phyloP scores from a whole-genome alignment of 768 basidiomycete genomes.

The Lentinula edodes region DNA sequence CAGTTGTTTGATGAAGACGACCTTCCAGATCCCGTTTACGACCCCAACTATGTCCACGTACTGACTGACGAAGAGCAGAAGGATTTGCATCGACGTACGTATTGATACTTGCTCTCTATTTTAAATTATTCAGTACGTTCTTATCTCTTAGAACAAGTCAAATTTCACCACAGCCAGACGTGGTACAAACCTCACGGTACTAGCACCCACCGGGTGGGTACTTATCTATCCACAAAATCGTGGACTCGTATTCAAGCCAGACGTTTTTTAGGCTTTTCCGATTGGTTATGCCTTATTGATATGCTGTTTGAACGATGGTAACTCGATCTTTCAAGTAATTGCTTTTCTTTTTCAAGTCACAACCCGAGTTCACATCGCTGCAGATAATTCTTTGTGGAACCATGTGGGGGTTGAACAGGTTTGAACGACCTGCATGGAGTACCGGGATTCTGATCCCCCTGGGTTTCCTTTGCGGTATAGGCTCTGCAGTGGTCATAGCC shows the following conservation, averaged over 20 bases:
- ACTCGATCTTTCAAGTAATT: slow-evolving; percentile 73
- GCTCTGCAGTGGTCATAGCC: slow-evolving; percentile 70
- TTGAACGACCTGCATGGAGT: slow-evolving; percentile 63
- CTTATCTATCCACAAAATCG: background rate
- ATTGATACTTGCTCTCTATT: background rate
- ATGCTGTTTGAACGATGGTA: slow-evolving; percentile 66
- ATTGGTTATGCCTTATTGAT: slow-evolving; percentile 64
- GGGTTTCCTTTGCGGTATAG: slow-evolving; percentile 74
- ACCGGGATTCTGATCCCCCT: slow-evolving; percentile 66
- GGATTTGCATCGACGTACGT: slow-evolving; percentile 60
- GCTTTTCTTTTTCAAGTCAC: background rate
- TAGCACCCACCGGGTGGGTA: slow-evolving; percentile 65
- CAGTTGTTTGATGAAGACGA: slow-evolving; percentile 72
- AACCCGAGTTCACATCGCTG: background rate
- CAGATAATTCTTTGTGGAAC: slow-evolving; percentile 63
- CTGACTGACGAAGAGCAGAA: slow-evolving; percentile 59
- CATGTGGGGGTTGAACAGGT: slow-evolving; percentile 81
- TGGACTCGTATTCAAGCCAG: background rate
- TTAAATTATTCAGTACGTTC: background rate
- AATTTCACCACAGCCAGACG: slow-evolving; percentile 67
- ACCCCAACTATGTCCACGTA: slow-evolving; percentile 68
- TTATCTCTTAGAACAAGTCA: slow-evolving; percentile 48
- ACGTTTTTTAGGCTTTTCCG: slow-evolving; percentile 36
- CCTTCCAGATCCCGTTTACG: slow-evolving; percentile 71
- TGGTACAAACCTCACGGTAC: slow-evolving; percentile 89